phyloP scores from a whole-genome alignment of 164 flowering plant genomes.

The Annona squamosa region DNA sequence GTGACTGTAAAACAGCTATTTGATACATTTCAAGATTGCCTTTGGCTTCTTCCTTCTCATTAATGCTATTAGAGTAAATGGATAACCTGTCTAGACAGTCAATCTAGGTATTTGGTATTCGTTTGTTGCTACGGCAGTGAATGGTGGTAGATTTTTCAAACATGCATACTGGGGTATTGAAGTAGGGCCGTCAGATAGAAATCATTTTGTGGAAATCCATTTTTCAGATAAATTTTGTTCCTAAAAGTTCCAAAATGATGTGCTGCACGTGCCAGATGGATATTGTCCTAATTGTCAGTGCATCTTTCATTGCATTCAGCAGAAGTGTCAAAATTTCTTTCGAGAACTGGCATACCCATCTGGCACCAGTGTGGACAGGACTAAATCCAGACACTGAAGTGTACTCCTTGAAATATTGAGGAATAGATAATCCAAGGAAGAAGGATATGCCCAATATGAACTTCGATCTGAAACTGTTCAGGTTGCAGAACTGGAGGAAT shows the following conservation, averaged over 20 bases:
- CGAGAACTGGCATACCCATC: constrained; percentile 27
- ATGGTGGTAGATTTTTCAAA: no score
- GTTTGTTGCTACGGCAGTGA: neutral
- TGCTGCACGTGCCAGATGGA: no score
- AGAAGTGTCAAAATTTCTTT: neutral
- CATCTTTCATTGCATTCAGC: no score
- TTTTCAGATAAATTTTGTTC: no score
- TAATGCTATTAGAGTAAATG: neutral
- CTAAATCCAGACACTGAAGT: constrained; percentile 48
- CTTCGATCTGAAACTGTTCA: constrained; percentile 82
- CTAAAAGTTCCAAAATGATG: no score
- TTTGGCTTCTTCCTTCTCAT: neutral
- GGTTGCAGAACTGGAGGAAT: constrained; percentile 87
- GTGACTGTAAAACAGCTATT: neutral
- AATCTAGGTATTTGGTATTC: neutral
- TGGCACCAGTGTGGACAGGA: constrained; percentile 59
- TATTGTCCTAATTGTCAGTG: no score
- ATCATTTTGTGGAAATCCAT: neutral
- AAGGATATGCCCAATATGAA: constrained; percentile 84
- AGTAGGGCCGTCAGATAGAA: neutral
- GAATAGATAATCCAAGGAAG: constrained; percentile 89
- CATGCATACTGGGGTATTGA: neutral
- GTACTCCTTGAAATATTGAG: constrained; percentile 72
- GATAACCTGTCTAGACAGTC: neutral
- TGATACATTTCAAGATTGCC: neutral